Evolutionary conservation across 1,139 yeast genomes (phyloP).

Genomic region (Yamadazyma epiphylla): DNA sequence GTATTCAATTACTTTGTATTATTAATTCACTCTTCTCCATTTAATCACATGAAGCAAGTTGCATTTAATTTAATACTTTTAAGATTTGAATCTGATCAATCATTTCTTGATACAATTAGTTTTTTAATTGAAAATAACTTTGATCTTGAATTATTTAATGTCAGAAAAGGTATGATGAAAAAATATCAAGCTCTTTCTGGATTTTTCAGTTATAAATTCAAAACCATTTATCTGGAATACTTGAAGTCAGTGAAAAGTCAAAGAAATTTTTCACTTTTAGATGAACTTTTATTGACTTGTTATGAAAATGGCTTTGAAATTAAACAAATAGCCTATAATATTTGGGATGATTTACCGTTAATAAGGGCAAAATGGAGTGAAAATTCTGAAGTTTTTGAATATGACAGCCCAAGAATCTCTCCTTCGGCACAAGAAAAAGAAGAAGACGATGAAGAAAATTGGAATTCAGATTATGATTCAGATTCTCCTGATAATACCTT

Average conservation of each 20-base stretch:
- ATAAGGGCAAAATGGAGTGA: conserved; percentile 8
- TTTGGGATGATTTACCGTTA: conserved; percentile 12
- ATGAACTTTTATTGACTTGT: conserved; percentile 8
- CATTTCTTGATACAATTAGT: conserved; percentile 16
- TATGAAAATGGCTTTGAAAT: conserved; percentile 8
- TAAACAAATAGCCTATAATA: conserved; percentile 1
- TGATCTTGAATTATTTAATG: conserved; percentile 17
- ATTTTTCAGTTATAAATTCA: conserved; percentile 14
- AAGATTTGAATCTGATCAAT: conserved; percentile 15
- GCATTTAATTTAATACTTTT: conserved; percentile 15
- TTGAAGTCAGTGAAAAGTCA: conserved; percentile 6
- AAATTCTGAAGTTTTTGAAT: not conserved
- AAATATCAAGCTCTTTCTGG: conserved; percentile 12
- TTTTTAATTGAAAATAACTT: conserved; percentile 20
- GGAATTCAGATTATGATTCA: conserved; percentile 6
- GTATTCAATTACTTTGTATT: conserved; percentile 28
- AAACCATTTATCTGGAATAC: conserved; percentile 10
- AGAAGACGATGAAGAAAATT: not conserved
- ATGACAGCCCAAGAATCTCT: not conserved
- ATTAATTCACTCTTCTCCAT: conserved; percentile 35
- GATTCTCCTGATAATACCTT: conserved; percentile 10
- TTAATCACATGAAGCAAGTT: conserved; percentile 21
- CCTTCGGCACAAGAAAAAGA: not conserved
- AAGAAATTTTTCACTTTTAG: conserved; percentile 9
- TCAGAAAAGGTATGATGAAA: conserved; percentile 16